Percentiles rank a stretch among this genome's conserved stretches.
These are phyloP conservation scores for Effrenium voratum DNA, from an alignment of 73 alveolate genomes.

Conservation along the genomic window DNA sequence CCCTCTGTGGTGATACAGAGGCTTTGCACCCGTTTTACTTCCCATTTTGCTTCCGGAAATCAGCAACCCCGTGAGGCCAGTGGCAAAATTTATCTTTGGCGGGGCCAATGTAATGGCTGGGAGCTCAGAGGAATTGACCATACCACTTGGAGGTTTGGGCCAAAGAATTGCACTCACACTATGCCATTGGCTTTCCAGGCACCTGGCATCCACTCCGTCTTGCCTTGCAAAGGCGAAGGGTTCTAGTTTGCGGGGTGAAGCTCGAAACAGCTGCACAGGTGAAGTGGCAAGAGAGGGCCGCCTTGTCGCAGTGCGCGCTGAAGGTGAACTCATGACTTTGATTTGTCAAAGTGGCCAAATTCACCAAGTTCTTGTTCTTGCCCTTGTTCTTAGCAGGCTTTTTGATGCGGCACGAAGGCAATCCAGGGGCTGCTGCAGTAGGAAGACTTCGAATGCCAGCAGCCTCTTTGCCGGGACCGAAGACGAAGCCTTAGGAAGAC, in stretches of 20 bases:
- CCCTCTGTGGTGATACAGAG: constrained; percentile 56
- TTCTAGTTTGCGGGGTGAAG: neutral
- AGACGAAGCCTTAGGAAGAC: neutral
- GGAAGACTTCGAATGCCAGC: constrained; percentile 43
- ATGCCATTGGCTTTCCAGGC: no score
- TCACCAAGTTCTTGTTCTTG: neutral
- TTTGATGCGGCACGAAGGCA: neutral
- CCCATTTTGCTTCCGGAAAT: neutral
- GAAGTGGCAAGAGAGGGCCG: constrained; percentile 49
- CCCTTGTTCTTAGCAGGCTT: neutral
- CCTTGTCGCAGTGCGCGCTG: constrained; percentile 75
- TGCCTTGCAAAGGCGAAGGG: constrained; percentile 22
- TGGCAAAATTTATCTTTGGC: constrained; percentile 62
- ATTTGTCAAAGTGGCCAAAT: neutral
- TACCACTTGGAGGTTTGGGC: neutral
- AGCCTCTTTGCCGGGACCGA: constrained; percentile 21
- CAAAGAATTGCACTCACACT: no score
- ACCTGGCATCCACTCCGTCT: constrained; percentile 34
- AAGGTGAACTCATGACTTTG: neutral
- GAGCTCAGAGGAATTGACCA: neutral
- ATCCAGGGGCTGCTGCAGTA: constrained; percentile 51
- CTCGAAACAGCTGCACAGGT: no score
- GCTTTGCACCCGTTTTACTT: neutral
- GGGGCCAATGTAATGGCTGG: constrained; percentile 84
- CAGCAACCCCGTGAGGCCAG: constrained; percentile 22